Conservation (phyloP, 1,284 basidiomycete species). For the Rhodotorula sp. region DNA sequence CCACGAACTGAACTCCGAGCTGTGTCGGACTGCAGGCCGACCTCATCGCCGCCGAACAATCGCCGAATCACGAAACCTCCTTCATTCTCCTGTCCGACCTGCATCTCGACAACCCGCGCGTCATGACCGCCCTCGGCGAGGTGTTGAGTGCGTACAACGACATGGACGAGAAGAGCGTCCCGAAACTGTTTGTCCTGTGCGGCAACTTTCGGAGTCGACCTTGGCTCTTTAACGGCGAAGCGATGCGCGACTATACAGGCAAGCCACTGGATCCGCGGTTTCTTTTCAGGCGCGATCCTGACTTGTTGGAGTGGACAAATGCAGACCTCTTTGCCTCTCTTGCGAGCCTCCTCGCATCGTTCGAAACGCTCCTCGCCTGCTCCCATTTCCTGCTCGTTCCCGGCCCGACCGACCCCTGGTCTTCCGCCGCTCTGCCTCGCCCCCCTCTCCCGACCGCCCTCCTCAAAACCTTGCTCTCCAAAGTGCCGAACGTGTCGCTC, state of each 20-base stretch:
- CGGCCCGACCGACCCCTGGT: slow-evolving; percentile 80
- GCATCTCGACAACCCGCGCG: slow-evolving; percentile 86
- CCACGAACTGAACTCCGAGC: too few relatives aligned
- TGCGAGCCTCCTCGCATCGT: slow-evolving; percentile 77
- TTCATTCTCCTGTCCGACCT: slow-evolving; percentile 95
- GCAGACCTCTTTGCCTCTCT: slow-evolving; percentile 59
- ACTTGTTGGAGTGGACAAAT: not conserved
- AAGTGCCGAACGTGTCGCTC: slow-evolving; percentile 75
- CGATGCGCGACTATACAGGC: slow-evolving; percentile 68
- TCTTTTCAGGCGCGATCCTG: not conserved
- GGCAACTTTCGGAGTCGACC: slow-evolving; percentile 84
- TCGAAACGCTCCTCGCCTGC: slow-evolving; percentile 69
- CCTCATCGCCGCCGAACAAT: slow-evolving; percentile 44
- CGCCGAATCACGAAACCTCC: slow-evolving; percentile 53
- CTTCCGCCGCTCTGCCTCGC: slow-evolving; percentile 69
- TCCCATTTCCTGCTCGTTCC: slow-evolving; percentile 94
- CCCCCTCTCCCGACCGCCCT: slow-evolving; percentile 74
- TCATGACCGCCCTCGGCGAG: slow-evolving; percentile 72
- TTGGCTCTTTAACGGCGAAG: slow-evolving; percentile 43
- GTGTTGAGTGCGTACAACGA: slow-evolving; percentile 92
- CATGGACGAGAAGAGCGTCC: slow-evolving; percentile 64
- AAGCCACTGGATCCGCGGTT: slow-evolving; percentile 27
- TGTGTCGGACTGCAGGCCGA: slow-evolving; percentile 14
- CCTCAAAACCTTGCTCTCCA: slow-evolving; percentile 64
- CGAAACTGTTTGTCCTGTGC: slow-evolving; percentile 82